Conservation (phyloP, 352 stramenopile species). For the Phytophthora pluvialis region DNA sequence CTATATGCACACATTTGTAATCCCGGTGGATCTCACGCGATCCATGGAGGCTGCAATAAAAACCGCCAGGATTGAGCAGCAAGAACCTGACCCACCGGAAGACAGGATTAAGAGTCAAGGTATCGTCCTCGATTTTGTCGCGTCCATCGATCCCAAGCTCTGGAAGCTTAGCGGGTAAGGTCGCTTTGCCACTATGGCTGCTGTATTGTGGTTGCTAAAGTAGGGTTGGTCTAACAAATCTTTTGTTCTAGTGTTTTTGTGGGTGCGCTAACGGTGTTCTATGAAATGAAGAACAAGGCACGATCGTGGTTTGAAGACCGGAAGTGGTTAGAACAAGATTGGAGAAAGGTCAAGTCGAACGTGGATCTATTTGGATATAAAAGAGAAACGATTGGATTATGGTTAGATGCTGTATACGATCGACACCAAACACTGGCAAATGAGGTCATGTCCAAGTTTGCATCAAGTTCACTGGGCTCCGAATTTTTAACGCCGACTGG, state of each 20-base stretch:
- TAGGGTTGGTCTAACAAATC: slow-evolving; percentile 1
- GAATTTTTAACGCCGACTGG: slow-evolving; percentile 3
- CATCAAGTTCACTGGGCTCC: background rate
- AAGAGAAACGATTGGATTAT: no score
- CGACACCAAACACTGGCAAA: slow-evolving; percentile 12
- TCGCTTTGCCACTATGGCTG: slow-evolving; percentile 12
- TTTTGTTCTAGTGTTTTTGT: slow-evolving; percentile 1
- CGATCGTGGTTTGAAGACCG: slow-evolving; percentile 9
- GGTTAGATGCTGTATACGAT: background rate
- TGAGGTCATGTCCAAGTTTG: slow-evolving; percentile 13
- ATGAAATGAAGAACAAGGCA: background rate
- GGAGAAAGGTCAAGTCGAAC: no score
- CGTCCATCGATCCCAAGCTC: background rate
- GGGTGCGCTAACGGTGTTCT: background rate
- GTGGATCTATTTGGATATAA: no score
- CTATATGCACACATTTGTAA: slow-evolving; percentile 8
- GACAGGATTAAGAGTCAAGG: slow-evolving; percentile 7
- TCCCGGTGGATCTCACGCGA: background rate
- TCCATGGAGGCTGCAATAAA: no score
- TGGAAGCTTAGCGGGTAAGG: slow-evolving; percentile 16
- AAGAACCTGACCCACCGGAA: no score
- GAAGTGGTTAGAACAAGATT: background rate
- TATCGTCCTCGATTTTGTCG: slow-evolving; percentile 3
- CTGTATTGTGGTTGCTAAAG: slow-evolving; percentile 1
- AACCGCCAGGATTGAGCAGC: background rate